phyloP scores from a whole-genome alignment of 73 alveolate species.

The Stentor coeruleus region DNA sequence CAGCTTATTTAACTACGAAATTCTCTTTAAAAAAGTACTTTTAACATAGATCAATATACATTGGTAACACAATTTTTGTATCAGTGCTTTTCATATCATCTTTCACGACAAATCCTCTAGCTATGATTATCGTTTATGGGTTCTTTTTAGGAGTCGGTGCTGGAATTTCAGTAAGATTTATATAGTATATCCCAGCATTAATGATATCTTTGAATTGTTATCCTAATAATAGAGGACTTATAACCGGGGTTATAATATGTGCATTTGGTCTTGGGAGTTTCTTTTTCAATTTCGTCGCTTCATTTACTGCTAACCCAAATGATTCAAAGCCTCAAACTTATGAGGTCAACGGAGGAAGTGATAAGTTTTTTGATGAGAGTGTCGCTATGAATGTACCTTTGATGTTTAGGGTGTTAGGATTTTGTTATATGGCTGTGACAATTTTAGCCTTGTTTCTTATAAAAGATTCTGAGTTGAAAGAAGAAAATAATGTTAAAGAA shows the following conservation, averaged over 20 bases:
- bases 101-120: neutral
- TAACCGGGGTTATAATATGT: constrained; percentile 22
- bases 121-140: neutral
- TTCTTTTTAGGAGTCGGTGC: neutral
- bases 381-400: constrained; percentile 53
- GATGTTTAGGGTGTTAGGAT: constrained; percentile 28
- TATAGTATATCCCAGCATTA: neutral
- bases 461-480: neutral
- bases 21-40: neutral
- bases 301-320: constrained; percentile 51
- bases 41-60: neutral
- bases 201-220: neutral
- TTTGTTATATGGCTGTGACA: neutral
- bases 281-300: constrained; percentile 42
- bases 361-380: constrained; percentile 17
- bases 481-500: no score
- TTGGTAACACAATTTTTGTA: neutral
- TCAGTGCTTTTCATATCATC: neutral
- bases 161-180: neutral
- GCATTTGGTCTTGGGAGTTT: constrained; percentile 13
- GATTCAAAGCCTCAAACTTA: constrained; percentile 29
- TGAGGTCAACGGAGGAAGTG: constrained; percentile 19
- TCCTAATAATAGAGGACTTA: constrained; percentile 9
- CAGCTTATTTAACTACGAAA: neutral
- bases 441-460: neutral